Evolutionary conservation across 306 rosid species (phyloP).

Genomic region (Citrullus colocynthis): DNA sequence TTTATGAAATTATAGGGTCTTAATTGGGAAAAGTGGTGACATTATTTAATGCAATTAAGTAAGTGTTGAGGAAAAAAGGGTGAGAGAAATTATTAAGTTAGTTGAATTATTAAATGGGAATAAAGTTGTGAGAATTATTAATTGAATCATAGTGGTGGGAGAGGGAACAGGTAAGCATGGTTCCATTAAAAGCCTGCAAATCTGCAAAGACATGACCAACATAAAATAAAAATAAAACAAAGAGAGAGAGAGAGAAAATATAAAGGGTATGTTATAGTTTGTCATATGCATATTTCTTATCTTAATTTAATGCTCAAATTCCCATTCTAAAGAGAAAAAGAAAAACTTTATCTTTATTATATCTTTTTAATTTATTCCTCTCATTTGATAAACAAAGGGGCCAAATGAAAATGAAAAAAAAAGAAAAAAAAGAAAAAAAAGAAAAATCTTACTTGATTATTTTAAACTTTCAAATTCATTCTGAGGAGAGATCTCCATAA

Average conservation of each 20-base stretch:
- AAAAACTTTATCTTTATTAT: neutral
- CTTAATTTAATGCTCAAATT: neutral
- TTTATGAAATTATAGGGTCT: neutral
- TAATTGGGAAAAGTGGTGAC: constrained; percentile 9
- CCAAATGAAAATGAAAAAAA: neutral
- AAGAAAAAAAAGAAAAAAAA: neutral
- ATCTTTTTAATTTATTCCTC: neutral
- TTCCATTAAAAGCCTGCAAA: constrained; percentile 6
- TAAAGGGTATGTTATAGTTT: neutral
- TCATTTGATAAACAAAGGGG: neutral
- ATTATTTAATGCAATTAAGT: neutral
- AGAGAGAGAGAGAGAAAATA: neutral
- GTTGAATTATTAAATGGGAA: constrained; percentile 8
- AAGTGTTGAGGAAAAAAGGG: neutral
- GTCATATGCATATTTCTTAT: neutral
- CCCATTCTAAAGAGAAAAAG: neutral
- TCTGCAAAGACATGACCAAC: neutral
- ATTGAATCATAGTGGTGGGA: constrained; percentile 8
- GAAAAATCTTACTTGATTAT: no score
- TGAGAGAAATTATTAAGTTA: neutral
- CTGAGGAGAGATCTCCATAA: no score
- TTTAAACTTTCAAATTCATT: no score
- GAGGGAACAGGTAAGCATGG: constrained; percentile 13
- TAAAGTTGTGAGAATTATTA: constrained; percentile 5
- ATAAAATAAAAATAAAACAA: neutral